phyloP scores from a whole-genome alignment of 2,329 filamentous ascomycete genomes.

The Xylaria sp. region DNA sequence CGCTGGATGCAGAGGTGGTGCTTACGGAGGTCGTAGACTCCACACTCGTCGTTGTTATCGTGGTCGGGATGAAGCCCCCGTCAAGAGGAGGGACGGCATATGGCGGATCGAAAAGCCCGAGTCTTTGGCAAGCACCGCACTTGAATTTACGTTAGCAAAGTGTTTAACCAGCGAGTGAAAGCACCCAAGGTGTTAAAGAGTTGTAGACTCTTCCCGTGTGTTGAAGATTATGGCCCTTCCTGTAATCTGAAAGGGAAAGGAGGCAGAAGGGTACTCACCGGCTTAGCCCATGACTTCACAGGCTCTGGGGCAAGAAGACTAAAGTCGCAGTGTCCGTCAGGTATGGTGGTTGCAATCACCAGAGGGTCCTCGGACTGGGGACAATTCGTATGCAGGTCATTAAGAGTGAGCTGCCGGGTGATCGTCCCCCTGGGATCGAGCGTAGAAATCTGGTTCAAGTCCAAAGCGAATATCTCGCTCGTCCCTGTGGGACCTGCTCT shows the following conservation, averaged over 20 bases:
- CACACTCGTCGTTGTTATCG: conserved; percentile 29
- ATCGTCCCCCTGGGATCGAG: conserved; percentile 32
- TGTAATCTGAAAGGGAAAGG: too few species aligned
- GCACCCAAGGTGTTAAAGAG: too few species aligned
- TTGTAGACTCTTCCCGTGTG: too few species aligned
- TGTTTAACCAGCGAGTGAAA: too few species aligned
- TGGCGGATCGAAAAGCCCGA: conserved; percentile 49
- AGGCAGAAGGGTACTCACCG: conserved; percentile 18
- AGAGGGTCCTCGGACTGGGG: conserved; percentile 37
- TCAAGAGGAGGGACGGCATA: conserved; percentile 46
- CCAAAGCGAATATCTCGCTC: conserved; percentile 40
- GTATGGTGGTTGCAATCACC: conserved; percentile 39
- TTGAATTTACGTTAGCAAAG: conserved; percentile 1
- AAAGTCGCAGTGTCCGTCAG: conserved; percentile 43
- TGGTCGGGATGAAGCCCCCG: conserved; percentile 33
- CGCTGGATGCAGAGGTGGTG: conserved; percentile 16
- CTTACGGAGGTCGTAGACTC: conserved; percentile 14
- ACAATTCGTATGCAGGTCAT: conserved; percentile 45
- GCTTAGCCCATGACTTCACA: conserved; percentile 44
- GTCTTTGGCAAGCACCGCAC: conserved; percentile 43
- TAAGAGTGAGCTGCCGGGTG: conserved; percentile 43
- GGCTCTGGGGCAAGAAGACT: conserved; percentile 41
- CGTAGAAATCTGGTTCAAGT: conserved; percentile 45
- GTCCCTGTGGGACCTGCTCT: conserved; percentile 41
- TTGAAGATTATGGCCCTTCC: too few species aligned